Evolutionary conservation across 176 grass and related monocot genomes (phyloP), one percentile per base, ranked within the genome.

Genomic region (Musa troglodytarum): DNA sequence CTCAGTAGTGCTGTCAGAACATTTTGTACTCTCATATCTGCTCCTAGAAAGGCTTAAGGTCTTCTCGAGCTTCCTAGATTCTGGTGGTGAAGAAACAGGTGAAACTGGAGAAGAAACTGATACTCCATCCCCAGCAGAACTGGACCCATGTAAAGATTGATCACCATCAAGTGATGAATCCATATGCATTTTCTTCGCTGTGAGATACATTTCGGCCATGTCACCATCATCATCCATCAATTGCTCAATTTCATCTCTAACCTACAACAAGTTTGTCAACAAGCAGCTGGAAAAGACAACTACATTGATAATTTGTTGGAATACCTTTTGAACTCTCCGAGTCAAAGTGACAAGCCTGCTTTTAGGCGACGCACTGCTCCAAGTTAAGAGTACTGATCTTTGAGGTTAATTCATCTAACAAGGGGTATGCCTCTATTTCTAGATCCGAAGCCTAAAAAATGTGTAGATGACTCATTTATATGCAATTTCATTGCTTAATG

Each of bases 201-300:
- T 89, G 63, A 98, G 90, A 88, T 94, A 93, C 87, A 99, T 92
- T 77, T 99, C 95, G 2, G 95, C 95, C 95, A 99, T 99, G 85
- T 99, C 95, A 59, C 80, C 88, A 68, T 99, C 95, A 82, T 94
- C 95, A 82, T 99, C 95, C 95, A 99, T 94, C 24, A 99, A 72
- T 10, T 99, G 90, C 69, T 99, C 95, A 86, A 99, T 94, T 85
- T 99, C 95, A 82, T 99, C 95, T 78, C 95, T 93, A 6, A 93
- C 94, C 94, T 98, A 72, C 15, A 63, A 53, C 74, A 79, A 9
- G 69, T 73, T 69, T 12, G 12, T 2, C 3, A 55, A 16, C 54
- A 80, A 9, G 50, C 7, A 49, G 17, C 1, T 59, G 34, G 52
- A 79, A 65, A 14, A 17, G 69, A 16, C 77, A 50, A 52, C 8